A percentile compares a stretch with the other conserved stretches of the same genome.
phyloP scores from a whole-genome alignment of 768 basidiomycete species.

The Solioccasus polychromus region DNA sequence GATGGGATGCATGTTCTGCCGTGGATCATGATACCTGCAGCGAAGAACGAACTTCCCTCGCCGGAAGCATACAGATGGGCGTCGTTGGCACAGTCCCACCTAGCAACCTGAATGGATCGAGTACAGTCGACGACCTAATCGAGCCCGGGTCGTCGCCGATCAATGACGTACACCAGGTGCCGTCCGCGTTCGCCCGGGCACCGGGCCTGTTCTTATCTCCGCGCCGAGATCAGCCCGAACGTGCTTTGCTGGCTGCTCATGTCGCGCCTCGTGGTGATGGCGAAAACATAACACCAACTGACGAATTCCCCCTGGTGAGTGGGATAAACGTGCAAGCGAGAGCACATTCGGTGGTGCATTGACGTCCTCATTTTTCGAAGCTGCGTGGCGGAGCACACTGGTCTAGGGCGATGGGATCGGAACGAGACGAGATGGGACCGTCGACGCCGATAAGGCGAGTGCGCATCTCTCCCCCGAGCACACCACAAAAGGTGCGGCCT shows the following conservation, averaged over 20 bases:
- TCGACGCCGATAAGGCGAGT: conserved; percentile 23
- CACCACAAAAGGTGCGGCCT: conserved; percentile 26
- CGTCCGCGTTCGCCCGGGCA: conserved; percentile 19
- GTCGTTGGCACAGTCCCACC: conserved; percentile 2
- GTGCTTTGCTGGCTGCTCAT: conserved; percentile 7
- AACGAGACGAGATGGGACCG: conserved; percentile 1
- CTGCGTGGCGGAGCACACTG: not conserved
- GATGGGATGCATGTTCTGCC: conserved; percentile 9
- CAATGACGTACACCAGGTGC: conserved; percentile 12
- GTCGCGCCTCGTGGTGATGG: conserved; percentile 17
- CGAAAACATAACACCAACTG: conserved; percentile 5
- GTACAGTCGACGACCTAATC: not conserved
- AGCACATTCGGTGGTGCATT: conserved; percentile 1
- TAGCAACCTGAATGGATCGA: conserved; percentile 5
- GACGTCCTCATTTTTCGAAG: conserved; percentile 12
- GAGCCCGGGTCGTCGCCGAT: conserved; percentile 7
- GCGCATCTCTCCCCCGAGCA: conserved; percentile 17
- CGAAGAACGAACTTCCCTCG: conserved; percentile 9
- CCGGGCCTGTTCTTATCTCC: conserved; percentile 31
- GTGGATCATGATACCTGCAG: conserved; percentile 13
- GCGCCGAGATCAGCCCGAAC: conserved; percentile 13
- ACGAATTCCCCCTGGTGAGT: conserved; percentile 18
- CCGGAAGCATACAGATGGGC: conserved; percentile 7
- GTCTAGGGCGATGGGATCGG: not conserved
- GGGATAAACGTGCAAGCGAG: not conserved